Evolutionary conservation across 2,329 filamentous ascomycete genomes (phyloP), one percentile per base, ranked within the genome.

Genomic region (Rutstroemia sp.): DNA sequence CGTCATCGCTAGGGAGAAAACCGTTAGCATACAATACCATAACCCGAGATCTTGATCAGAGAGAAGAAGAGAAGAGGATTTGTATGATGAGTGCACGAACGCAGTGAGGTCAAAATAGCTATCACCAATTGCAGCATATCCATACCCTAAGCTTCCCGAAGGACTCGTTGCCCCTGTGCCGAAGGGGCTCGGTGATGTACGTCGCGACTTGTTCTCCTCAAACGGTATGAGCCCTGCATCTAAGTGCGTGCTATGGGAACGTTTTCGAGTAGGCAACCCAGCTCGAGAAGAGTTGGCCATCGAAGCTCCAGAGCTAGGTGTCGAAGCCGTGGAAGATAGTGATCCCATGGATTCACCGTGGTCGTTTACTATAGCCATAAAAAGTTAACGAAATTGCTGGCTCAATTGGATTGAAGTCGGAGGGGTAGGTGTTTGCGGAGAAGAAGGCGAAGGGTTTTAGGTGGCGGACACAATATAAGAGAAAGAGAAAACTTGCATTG

Each of bases 121-220:
- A 60, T 62, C 59, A 62, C 52, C 49, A 57, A 58, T 34, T 34
- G 56, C 39, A 58, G 57, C 59, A 57, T 63, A 58, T 44, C 44
- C 66, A 59, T 69, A 67, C 65, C 62, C 63, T 59, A 62, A 67
- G 59, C 61, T 65, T 52, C 58, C 51, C 49, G 61, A 63, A 37
- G 65, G 62, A 8, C 65, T 65, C 42, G 63, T 46, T 34, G 53
- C 53, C 45, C 61, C 60, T 50, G 63, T 61, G 38, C 44, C 21
- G 27, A 59, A 65, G 37, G 66, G 64, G 58, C 61, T 69, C 18
- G 63, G 65, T 41, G 67, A 63, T 42, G 67, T 68, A 44, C 67
- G 63, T 51, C 66, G 60, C 21, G 65, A 69, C 54, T 69, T 70
- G 41, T 58, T 64, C 14, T 61, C 57, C 45, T 56, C 57, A 27